Evolutionary conservation across 1,284 basidiomycete species (phyloP).

Genomic region (Coniferiporia sulphurascens): DNA sequence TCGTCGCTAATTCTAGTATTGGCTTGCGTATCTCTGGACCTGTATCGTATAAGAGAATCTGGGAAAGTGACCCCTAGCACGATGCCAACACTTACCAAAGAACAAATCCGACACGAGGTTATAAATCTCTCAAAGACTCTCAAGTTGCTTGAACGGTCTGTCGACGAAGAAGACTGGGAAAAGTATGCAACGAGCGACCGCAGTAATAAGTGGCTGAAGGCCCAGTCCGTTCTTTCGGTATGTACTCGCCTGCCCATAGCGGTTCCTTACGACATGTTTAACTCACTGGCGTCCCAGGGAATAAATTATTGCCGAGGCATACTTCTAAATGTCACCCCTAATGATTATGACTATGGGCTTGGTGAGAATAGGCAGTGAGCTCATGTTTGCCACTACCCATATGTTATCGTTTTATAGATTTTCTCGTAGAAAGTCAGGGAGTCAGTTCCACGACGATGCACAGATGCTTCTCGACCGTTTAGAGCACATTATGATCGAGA

Average conservation of each 20-base stretch:
- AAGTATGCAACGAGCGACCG: slow-evolving; percentile 7
- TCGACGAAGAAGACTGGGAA: slow-evolving; percentile 47
- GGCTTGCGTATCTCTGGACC: no score
- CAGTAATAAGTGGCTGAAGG: slow-evolving; percentile 44
- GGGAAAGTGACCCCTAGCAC: no score
- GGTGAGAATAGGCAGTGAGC: slow-evolving; percentile 13
- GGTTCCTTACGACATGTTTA: neutral
- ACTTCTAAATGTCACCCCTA: slow-evolving; percentile 14
- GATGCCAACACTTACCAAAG: slow-evolving; percentile 25
- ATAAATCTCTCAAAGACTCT: slow-evolving; percentile 64
- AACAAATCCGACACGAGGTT: slow-evolving; percentile 52
- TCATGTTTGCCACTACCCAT: neutral
- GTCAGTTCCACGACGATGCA: slow-evolving; percentile 40
- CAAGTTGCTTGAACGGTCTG: slow-evolving; percentile 53
- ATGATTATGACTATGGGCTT: slow-evolving; percentile 12
- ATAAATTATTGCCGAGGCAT: slow-evolving; percentile 43
- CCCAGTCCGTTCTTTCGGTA: slow-evolving; percentile 55
- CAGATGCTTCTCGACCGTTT: slow-evolving; percentile 47
- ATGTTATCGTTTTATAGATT: neutral
- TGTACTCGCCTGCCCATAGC: slow-evolving; percentile 12
- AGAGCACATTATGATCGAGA: slow-evolving; percentile 44
- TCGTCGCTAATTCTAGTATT: no score
- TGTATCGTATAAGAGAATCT: no score
- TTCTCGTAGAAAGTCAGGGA: slow-evolving; percentile 31
- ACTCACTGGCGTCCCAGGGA: slow-evolving; percentile 39